A percentile compares a stretch with the other conserved stretches of the same genome.
These are phyloP conservation scores for Diplotaxis tenuifolia DNA, from an alignment of 345 rosid genomes.

Conservation along the genomic window DNA sequence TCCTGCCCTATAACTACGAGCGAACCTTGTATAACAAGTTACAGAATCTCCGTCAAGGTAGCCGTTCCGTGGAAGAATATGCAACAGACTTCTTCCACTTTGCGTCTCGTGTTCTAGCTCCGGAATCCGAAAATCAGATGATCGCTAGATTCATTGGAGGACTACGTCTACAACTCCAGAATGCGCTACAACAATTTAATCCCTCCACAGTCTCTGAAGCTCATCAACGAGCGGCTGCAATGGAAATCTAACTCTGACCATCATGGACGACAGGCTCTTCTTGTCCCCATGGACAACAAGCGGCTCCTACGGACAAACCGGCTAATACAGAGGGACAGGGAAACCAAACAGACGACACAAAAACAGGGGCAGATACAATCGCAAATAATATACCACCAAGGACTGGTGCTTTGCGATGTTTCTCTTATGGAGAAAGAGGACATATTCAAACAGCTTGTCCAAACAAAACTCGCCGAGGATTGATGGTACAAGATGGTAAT, in stretches of 20 bases:
- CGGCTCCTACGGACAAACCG: background rate
- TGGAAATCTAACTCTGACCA: too few relatives aligned
- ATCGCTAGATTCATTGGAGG: background rate
- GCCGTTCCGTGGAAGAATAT: background rate
- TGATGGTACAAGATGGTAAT: too few relatives aligned
- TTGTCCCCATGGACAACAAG: background rate
- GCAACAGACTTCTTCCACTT: background rate
- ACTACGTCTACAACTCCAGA: background rate
- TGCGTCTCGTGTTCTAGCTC: background rate
- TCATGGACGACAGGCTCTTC: background rate
- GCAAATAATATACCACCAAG: background rate
- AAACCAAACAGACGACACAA: too few relatives aligned
- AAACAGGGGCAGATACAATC: too few relatives aligned
- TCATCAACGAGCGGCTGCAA: background rate
- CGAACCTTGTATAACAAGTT: background rate
- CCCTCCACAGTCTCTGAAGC: background rate
- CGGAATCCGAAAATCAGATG: background rate
- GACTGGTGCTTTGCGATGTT: background rate
- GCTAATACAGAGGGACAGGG: too few relatives aligned
- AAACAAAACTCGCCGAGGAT: too few relatives aligned
- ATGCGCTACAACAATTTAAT: background rate
- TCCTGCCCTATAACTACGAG: background rate
- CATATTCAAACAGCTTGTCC: too few relatives aligned
- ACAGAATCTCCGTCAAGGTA: background rate
- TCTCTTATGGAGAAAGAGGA: too few relatives aligned